Base-by-base conservation (phyloP, 2,329 filamentous ascomycete species). In the Byssochlamys sp. region DNA sequence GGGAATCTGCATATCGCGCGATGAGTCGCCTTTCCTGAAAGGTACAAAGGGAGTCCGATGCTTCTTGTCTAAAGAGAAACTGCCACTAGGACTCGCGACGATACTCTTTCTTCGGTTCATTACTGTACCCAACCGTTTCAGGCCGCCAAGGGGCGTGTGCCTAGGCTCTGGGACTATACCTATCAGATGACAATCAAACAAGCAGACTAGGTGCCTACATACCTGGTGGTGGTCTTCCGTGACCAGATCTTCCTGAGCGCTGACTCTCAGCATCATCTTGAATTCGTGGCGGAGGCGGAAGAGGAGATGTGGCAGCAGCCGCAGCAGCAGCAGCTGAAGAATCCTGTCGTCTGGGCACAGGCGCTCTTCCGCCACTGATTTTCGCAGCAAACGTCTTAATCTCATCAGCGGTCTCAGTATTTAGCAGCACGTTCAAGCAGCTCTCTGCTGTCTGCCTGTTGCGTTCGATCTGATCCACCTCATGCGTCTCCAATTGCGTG, bases 401-500 rank as follows among this genome's bases (percentile, higher is more conserved):
- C 76, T 99, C 94, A 67, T 88, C 88, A 19, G 85, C 83, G 0
- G 91, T 95, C 70, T 90, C 87, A 49, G 96, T 84, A 69, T 95
- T 94, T 54, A 99, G 79, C 64, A 97, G 80, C 7, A 86, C 81
- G 63, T 90, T 90, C 58, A 99, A 77, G 27, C 90, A 90, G 60
- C 86, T 85, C 70, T 94, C 91, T 27, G 90, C 86, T 11, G 86
- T 84, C 59, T 84, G 78, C 61, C 90, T 84, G 60, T 82, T 86
- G 58, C 88, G 83, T 71, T 95, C 89, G 14, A 92, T 85, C 64
- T 89, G 85, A 69, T 99, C 94, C 28, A 90, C 84, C 71, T 97
- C 92, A 69, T 95, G 88, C 0, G 94, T 99, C 73, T 95, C 87
- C 66, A 92, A 88, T 68, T 96, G 91, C 0, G 94, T 97, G 59